Evolutionary conservation across 2,329 filamentous ascomycete species (phyloP), one percentile per base, ranked within the genome.

Genomic region (Phoma sp.): DNA sequence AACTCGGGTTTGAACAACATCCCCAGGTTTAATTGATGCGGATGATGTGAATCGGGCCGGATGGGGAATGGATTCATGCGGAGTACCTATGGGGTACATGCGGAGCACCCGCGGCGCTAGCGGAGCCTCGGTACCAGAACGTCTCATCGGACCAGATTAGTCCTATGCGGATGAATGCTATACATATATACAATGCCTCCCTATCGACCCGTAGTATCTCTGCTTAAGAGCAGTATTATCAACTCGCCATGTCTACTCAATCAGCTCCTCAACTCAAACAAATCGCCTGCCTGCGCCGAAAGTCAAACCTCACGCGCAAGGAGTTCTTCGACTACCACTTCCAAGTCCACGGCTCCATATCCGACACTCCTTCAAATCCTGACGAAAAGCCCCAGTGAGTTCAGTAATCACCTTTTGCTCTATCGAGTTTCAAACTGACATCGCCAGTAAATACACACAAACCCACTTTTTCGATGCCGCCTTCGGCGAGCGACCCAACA

Each of bases 291-390:
- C 17, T 49, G 37, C 46, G 46, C 2, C 33, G 46, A 22, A 49
- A 41, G 22, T 22, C 46, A 4, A 41, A 49, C 25, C 17, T 49
- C n/a, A 49, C 46, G 2, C 46, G 46, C 15, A 49, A 49, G n/a
- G 46, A 49, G 46, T 49, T 49, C 46, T 49, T 49, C 29, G 36
- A 49, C 25, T 33, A 49, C 36, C 46, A 49, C 17, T 49, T 49
- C 22, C 37, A 33, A 21, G 46, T 49, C 21, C 46, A 49, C 24
- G 46, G 46, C 10, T 31, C 35, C 17, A 4, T 49, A 4, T 40
- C 36, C 4, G 46, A 49, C 31, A 32, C 2, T 2, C 46, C 46
- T 6, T 13, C 27, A n/a, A 35, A 9, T 5, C 8, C 12, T 24
- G 37, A 41, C 17, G 47, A 43, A 9, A 50, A 50, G 31, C 47